Base-by-base conservation (phyloP, 495 filamentous ascomycete species). In the Penicillium argentinense region DNA sequence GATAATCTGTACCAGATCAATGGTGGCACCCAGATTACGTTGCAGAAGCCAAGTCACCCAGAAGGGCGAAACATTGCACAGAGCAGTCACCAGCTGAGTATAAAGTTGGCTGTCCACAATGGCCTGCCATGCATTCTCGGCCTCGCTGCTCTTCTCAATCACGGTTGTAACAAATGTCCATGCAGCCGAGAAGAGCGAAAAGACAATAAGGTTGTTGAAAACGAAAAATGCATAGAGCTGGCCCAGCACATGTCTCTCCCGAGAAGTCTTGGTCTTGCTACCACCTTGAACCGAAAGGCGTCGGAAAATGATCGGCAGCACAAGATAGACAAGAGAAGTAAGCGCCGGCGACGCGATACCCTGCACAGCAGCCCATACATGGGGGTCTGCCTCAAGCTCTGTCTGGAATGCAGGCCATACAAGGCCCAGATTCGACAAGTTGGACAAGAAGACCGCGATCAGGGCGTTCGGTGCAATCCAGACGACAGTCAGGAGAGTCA, bases 171-270 rank as follows among this genome's bases (percentile, higher is more conserved):
- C 70, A 55, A 89, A 89, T 2, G 68, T 75, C 85, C 88, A 96
- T 8, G 88, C 66, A 11, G 86, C 83, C 1, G 79, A 77, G 67
- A 99, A 99, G 13, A 96, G 68, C 14, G 91, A 95, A 71, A 97
- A 97, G 47, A 97, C 83, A 56, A 97, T 67, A 36, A 97, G 70
- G 62, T 97, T 97, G 75, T 99, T 99, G 78, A 99, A 88, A 36
- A 97, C 82, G 70, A 97, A 97, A 69, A 99, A 99, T 11, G 89
- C 76, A 64, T 96, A 99, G 2, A 99, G 77, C 60, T 95, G 93
- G 40, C 82, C 81, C 21, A 91, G 79, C 52, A 98, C 93, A 63
- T 97, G 91, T n/a, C 89, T 80, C 55, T 98, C 93, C 25, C 93
- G 81, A 14, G 88, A 87, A 3, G 91, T 95, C 63, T 97, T 97